These are phyloP conservation scores for Mycotypha africana DNA, from an alignment of 371 early-diverging fungal genomes.

Conservation along the genomic window DNA sequence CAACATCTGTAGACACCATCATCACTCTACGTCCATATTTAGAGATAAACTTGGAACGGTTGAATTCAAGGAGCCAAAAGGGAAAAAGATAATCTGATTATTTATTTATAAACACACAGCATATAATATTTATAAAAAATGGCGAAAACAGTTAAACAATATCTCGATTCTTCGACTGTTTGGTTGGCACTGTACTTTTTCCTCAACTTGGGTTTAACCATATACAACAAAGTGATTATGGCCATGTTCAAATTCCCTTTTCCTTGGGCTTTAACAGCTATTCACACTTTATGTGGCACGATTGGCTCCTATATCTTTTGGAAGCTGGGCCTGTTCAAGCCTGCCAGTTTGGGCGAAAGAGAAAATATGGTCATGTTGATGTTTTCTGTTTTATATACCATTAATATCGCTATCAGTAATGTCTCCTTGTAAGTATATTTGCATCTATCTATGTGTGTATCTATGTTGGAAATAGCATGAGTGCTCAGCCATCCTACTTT, in stretches of 20 bases:
- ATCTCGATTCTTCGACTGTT: slow-evolving; percentile 4
- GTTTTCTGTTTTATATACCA: slow-evolving; percentile 83
- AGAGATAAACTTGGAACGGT: no score
- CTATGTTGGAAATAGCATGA: no score
- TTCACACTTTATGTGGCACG: slow-evolving; percentile 74
- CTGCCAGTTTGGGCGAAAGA: slow-evolving; percentile 45
- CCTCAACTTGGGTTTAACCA: slow-evolving; percentile 74
- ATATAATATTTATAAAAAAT: no score
- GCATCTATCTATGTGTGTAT: neutral
- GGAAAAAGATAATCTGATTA: no score
- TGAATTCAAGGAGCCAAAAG: no score
- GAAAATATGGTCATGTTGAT: slow-evolving; percentile 67
- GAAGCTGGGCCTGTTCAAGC: slow-evolving; percentile 52
- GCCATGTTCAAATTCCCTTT: slow-evolving; percentile 68
- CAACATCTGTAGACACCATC: no score
- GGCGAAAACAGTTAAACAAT: slow-evolving; percentile 7
- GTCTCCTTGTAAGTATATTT: slow-evolving; percentile 67
- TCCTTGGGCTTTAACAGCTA: slow-evolving; percentile 86
- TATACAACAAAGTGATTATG: slow-evolving; percentile 84
- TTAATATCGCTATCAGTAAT: slow-evolving; percentile 85
- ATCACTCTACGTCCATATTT: no score
- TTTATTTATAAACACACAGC: no score
- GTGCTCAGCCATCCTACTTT: no score
- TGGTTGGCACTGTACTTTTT: slow-evolving; percentile 61
- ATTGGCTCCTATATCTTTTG: slow-evolving; percentile 58